Percentiles rank a stretch among this genome's conserved stretches.
phyloP scores from a whole-genome alignment of 73 alveolate genomes.

The Paramecium octaurelia region DNA sequence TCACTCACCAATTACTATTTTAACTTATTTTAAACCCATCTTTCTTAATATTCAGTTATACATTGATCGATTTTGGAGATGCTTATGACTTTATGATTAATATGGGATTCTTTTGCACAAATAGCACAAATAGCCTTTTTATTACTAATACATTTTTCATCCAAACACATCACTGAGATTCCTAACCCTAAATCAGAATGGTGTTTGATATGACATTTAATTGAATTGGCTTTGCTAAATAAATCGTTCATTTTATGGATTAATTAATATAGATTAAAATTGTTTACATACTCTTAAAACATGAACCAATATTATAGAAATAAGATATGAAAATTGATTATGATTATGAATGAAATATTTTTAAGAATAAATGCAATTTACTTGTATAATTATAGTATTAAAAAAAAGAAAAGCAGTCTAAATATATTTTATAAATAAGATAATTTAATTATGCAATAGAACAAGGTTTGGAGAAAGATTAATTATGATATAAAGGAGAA shows the following conservation, averaged over 20 bases:
- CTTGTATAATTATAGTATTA: not conserved
- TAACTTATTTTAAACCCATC: not conserved
- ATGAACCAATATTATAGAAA: not conserved
- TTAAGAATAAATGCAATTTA: not conserved
- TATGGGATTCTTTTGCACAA: slow-evolving; percentile 6
- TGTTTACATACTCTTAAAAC: not conserved
- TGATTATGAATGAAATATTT: not conserved
- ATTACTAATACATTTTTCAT: not conserved
- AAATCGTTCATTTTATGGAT: not conserved
- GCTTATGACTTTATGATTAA: slow-evolving; percentile 4
- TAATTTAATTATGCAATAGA: slow-evolving; percentile 10
- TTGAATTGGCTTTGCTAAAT: slow-evolving; percentile 11
- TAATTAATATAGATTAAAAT: not conserved
- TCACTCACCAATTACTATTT: not conserved
- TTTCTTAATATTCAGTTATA: not conserved
- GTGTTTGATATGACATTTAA: not conserved
- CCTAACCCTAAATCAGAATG: not conserved
- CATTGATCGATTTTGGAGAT: not conserved
- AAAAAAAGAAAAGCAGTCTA: not conserved
- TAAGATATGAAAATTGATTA: too few relatives aligned
- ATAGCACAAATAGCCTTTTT: slow-evolving; percentile 10
- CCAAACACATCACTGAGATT: not conserved
- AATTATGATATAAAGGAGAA: not conserved
- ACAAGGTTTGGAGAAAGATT: slow-evolving; percentile 7
- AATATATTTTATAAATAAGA: not conserved